Base-by-base conservation (phyloP, 2,329 filamentous ascomycete species). In the Phyllachora maydis region DNA sequence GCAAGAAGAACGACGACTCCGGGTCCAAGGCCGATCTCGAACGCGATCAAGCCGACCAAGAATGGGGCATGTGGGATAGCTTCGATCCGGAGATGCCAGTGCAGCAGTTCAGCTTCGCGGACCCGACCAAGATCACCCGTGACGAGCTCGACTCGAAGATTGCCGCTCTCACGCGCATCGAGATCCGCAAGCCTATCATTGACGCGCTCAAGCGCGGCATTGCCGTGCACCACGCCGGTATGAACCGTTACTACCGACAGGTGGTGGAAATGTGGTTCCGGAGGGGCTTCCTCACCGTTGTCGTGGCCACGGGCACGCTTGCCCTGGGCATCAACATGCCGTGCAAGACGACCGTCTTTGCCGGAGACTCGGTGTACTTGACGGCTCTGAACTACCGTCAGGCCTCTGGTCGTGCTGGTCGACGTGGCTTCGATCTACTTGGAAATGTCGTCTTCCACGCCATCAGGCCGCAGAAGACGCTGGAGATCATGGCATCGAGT, bases 251-350 rank as follows among this genome's bases (percentile, higher is more conserved):
- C 30, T 83, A 83, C 38, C 64, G 77, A 18, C 74, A 81, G 40
- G 54, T 57, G 48, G 70, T 78, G 2, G 75, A 82, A 38, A 73
- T 77, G 28, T 47, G 81, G 6, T 82, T 81, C 46, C 61, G 77
- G 6, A 72, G 64, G 39, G 72, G 74, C 1, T 82, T 64, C 37
- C 44, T 83, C 19, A 59, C 63, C 6, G 67, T 74, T 1, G 66
- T 83, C 14, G 57, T 83, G 14, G 75, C 76, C 1, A 83, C 76
- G 2, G 76, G 74, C 1, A 82, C 75, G 0, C 55, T 82, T 12
- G 71, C 72, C 2, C 50, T 83, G 4, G 77, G 77, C 50, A 74
- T 85, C 49, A 85, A 79, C 35, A 78, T 79, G 71, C 77, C 77
- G 7, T 83, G 75, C 41, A 78, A 77, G 41, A 85, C 76, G 1